Conservation (phyloP, 169 alveolate species). For the Plasmodium knowlesi region DNA sequence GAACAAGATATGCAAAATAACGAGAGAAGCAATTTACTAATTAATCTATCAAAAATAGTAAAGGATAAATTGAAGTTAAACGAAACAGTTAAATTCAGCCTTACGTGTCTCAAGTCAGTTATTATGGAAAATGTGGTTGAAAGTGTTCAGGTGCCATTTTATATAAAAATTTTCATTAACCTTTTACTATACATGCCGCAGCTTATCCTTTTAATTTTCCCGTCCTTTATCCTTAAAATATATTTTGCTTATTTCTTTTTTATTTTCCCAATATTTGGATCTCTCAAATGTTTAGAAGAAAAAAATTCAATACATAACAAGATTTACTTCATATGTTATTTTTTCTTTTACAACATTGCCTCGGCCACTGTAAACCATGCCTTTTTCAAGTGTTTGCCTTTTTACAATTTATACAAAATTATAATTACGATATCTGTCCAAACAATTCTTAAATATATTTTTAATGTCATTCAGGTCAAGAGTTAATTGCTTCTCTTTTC, state of each 20-base stretch:
- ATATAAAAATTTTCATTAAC: conserved; percentile 45
- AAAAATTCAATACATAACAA: conserved; percentile 35
- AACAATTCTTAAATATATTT: conserved; percentile 59
- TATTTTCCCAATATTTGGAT: conserved; percentile 62
- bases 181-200: conserved; percentile 65
- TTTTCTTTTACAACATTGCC: conserved; percentile 62
- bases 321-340: conserved; percentile 55
- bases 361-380: conserved; percentile 46
- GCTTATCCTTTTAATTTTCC: conserved; percentile 36
- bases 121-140: conserved; percentile 51
- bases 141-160: conserved; percentile 56
- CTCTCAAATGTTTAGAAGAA: conserved; percentile 71
- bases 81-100: conserved; percentile 50
- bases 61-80: conserved; percentile 49
- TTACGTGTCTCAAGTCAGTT: conserved; percentile 54
- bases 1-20: neutral
- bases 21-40: conserved; percentile 65
- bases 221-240: conserved; percentile 54
- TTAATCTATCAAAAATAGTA: conserved; percentile 16
- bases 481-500: neutral
- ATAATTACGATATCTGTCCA: conserved; percentile 50
- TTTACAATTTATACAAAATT: conserved; percentile 67
- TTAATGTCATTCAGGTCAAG: conserved; percentile 14
- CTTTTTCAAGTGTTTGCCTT: conserved; percentile 61
- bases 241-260: conserved; percentile 59